Base-by-base conservation (phyloP, 176 grass and related monocot genomes). In the Tuctoria greenei region DNA sequence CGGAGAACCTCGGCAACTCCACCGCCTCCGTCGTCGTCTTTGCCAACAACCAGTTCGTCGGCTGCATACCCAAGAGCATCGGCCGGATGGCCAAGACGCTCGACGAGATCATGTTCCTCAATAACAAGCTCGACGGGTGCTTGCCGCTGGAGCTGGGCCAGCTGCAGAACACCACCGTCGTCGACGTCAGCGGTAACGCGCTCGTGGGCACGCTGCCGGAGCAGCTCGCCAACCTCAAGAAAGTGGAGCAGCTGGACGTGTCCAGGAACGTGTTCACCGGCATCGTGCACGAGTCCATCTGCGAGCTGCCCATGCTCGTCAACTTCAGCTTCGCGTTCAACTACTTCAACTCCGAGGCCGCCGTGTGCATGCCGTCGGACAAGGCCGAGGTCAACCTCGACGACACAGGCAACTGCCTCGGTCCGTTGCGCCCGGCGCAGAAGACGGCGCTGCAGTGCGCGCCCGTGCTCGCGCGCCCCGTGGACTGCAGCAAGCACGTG, bases 271-370 rank as follows among this genome's bases (percentile, higher is more conserved):
- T 89, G 0, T 71, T 89, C 35, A 85, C 78, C 0, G 87, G 82
- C 28, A 28, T 85, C 45, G 82, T 92, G 20, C 62, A 81, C 38
- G 75, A 88, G 73, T 1, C 34, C 5, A 72, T 92, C 64, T 92
- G 89, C 59, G 75, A 82, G 69, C 66, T 92, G 3, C 82, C 85
- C 4, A 10, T 0, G 26, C 84, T 92, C 21, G 74, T 81, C n/a
- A 88, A 88, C 79, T 92, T 92, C 74, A 88, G 68, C 67, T 92
- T 88, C 82, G 79, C 89, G 12, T 43, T n/a, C 67, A 92, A 92
- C 74, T 92, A 81, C 82, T 92, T 92, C 78, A 69, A 85, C n/a
- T 81, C 78, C 0, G 89, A 88, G 74, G 59, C 89, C 0, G 26
- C 34, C 0, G n/a, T 57, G 2, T 92, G 85, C 41, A 67, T 74